Conservation (phyloP, 2,329 filamentous ascomycete species). For the Intubia oerlemansii region DNA sequence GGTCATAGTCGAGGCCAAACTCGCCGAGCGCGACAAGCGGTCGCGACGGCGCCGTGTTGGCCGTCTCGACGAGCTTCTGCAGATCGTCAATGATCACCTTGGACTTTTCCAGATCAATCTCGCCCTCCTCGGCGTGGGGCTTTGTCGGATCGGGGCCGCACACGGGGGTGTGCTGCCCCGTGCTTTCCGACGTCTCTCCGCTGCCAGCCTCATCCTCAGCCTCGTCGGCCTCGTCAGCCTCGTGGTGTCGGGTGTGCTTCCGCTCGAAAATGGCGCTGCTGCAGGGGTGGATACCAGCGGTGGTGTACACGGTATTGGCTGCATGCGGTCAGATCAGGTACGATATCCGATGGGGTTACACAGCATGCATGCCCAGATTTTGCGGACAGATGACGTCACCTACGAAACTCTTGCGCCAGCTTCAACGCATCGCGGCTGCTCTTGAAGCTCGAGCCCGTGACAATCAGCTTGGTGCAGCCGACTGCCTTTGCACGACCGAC, state of each 20-base stretch:
- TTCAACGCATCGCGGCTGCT: slow-evolving; percentile 57
- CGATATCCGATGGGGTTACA: slow-evolving; percentile 1
- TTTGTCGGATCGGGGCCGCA: slow-evolving; percentile 30
- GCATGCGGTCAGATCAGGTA: no score
- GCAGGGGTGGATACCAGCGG: slow-evolving; percentile 87
- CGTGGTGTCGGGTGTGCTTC: slow-evolving; percentile 20
- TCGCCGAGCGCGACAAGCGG: slow-evolving; percentile 69
- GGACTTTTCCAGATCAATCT: slow-evolving; percentile 20
- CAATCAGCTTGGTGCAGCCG: slow-evolving; percentile 75
- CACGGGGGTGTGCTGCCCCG: slow-evolving; percentile 22
- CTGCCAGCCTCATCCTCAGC: slow-evolving; percentile 16
- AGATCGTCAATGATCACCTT: slow-evolving; percentile 34
- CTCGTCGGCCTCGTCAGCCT: slow-evolving; percentile 19
- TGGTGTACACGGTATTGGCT: slow-evolving; percentile 73
- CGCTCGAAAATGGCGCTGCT: slow-evolving; percentile 58
- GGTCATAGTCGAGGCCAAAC: slow-evolving; percentile 91
- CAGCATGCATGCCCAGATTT: slow-evolving; percentile 2
- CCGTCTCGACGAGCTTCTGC: slow-evolving; percentile 37
- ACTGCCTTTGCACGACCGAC: slow-evolving; percentile 56
- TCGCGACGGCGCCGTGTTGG: slow-evolving; percentile 20
- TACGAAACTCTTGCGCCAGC: slow-evolving; percentile 55
- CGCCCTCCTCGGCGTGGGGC: slow-evolving; percentile 24
- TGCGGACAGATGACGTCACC: slow-evolving; percentile 14
- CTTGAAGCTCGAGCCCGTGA: slow-evolving; percentile 72
- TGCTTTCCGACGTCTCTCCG: no score